A percentile compares a stretch with the other conserved stretches of the same genome.
phyloP scores from a whole-genome alignment of 768 basidiomycete genomes.

The Mycena floridula region DNA sequence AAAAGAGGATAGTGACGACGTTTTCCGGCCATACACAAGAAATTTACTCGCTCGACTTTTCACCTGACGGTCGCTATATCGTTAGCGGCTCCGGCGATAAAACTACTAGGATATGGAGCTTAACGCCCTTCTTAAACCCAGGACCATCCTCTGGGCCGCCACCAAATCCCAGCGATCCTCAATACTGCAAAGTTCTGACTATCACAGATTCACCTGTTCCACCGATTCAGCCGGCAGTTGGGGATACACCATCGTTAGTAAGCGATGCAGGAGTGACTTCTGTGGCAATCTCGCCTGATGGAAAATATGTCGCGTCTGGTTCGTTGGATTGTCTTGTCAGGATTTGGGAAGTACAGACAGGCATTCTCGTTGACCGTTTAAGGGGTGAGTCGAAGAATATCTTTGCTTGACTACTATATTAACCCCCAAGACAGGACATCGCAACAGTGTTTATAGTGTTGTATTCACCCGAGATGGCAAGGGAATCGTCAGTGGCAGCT shows the following conservation, averaged over 20 bases:
- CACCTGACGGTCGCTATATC: slow-evolving; percentile 76
- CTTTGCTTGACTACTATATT: too few species aligned
- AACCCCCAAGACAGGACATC: too few species aligned
- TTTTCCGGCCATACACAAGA: slow-evolving; percentile 91
- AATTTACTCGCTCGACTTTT: slow-evolving; percentile 92
- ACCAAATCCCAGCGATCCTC: slow-evolving; percentile 11
- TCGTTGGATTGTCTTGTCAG: slow-evolving; percentile 61
- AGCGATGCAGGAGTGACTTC: slow-evolving; percentile 64
- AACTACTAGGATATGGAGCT: slow-evolving; percentile 44
- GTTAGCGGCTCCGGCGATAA: slow-evolving; percentile 84
- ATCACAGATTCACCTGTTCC: slow-evolving; percentile 52
- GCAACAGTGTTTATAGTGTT: slow-evolving; percentile 81
- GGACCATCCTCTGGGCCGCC: background rate
- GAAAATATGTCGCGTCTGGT: slow-evolving; percentile 47
- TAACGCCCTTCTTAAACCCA: slow-evolving; percentile 8
- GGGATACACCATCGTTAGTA: background rate
- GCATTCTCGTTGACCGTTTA: slow-evolving; percentile 62
- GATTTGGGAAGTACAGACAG: slow-evolving; percentile 72
- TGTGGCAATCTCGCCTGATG: slow-evolving; percentile 75
- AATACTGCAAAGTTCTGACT: slow-evolving; percentile 37
- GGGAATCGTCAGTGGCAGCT: slow-evolving; percentile 84
- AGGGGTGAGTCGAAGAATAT: too few species aligned
- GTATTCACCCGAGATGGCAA: slow-evolving; percentile 93
- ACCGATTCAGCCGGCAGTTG: slow-evolving; percentile 26
- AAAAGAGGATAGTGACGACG: slow-evolving; percentile 69